Percentiles rank a stretch among this genome's conserved stretches.
Evolutionary conservation across 164 flowering plant genomes (phyloP).

Genomic region (Taxillus chinensis): DNA sequence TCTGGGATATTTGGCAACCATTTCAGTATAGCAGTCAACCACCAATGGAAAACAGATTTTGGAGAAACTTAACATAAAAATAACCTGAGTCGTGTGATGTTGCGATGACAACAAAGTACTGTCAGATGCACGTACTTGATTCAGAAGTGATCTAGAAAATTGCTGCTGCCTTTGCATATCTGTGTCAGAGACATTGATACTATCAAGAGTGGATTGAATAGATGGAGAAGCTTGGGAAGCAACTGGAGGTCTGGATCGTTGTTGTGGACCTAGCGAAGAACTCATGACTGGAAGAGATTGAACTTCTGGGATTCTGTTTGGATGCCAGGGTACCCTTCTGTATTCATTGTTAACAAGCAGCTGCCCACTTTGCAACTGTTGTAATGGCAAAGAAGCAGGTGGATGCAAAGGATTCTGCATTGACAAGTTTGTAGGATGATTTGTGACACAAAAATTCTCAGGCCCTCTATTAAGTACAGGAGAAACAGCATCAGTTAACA

Average conservation of each 20-base stretch:
- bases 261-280: conserved; percentile 16
- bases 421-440: background rate
- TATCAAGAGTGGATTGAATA: conserved; percentile 12
- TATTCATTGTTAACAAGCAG: conserved; percentile 20
- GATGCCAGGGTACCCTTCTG: conserved; percentile 25
- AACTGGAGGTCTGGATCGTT: conserved; percentile 16
- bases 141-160: conserved; percentile 11
- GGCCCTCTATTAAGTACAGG: conserved; percentile 26
- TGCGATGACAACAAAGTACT: conserved; percentile 18
- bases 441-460: conserved; percentile 14
- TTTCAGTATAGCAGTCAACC: no score
- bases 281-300: conserved; percentile 52
- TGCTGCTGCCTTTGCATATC: conserved; percentile 37
- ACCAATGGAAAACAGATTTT: no score
- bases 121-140: conserved; percentile 15
- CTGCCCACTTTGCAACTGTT: conserved; percentile 23
- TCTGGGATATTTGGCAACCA: no score
- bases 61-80: background rate
- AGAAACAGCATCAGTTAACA: conserved; percentile 37
- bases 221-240: conserved; percentile 18
- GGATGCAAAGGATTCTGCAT: conserved; percentile 16
- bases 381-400: conserved; percentile 21
- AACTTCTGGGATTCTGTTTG: conserved; percentile 48
- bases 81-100: conserved; percentile 26
- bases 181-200: conserved; percentile 3